Base-by-base conservation (phyloP, 108 stramenopile species). In the Cylindrotheca fusiformis region DNA sequence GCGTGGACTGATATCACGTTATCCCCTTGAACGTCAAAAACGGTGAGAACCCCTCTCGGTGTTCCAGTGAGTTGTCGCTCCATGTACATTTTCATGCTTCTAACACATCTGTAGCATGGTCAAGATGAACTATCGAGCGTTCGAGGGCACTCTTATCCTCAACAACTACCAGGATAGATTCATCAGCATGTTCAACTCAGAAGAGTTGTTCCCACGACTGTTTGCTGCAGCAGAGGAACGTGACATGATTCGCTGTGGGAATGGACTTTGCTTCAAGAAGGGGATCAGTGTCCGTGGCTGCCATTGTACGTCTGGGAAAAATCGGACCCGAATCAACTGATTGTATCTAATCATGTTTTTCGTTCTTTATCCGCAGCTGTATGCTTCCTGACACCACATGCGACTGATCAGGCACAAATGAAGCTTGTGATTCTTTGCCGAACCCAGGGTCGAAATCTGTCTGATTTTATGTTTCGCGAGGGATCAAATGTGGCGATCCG, bases 391-490 rank as follows among this genome's bases (percentile, higher is more conserved):
- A 47, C 59, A 3, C 25, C 45, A 5, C 21, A 75, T 48, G 41
- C 44, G 22, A 47, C 8, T 18, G 60, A 65, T 12, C 31, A 20
- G 2, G 57, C 32, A 48, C 52, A 33, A 22, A 59, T 80, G 69
- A 32, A 60, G 12, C 48, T 80, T 18, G 27, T 80, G 2, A 28
- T 80, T 24, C 51, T 80, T 29, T 75, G 69, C 44, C 60, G 68
- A 2, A 75, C 69, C 6, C 65, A 75, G 28, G 74, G 73, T 17
- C 55, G 65, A n/a, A 67, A 75, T 44, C 61, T 80, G 24, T 47
- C 54, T 27, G 79, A 80, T 45, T 75, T 62, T 45, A 68, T 70
- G 74, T 74, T 80, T 29, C 53, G 74, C 25, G 66, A 70, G 36
- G 67, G 74, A 22, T 67, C 65, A 2, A 65, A 66, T 51, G 56